A percentile compares a stretch with the other conserved stretches of the same genome.
These are phyloP conservation scores for Hypoxylon sp. DNA, from an alignment of 2,329 filamentous ascomycete species.

Conservation along the genomic window DNA sequence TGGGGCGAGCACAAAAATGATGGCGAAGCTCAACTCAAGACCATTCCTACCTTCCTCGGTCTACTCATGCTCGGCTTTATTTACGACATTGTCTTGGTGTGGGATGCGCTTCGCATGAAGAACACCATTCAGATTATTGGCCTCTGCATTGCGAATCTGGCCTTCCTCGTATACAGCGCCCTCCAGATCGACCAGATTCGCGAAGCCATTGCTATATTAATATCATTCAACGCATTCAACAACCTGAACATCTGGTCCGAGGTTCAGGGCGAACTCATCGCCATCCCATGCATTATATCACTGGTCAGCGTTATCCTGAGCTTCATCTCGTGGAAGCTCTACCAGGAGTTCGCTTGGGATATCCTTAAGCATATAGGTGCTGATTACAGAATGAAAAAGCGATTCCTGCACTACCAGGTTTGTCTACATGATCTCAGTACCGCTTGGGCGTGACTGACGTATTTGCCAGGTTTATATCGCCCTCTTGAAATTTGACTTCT, in stretches of 20 bases:
- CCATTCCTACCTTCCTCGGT: conserved; percentile 94
- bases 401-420: conserved; percentile 97
- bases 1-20: conserved; percentile 55
- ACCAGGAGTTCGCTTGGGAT: conserved; percentile 98
- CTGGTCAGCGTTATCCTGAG: conserved; percentile 78
- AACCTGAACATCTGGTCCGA: conserved; percentile 71
- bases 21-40: conserved; percentile 68
- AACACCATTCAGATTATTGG: conserved; percentile 99
- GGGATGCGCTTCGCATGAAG: conserved; percentile 92
- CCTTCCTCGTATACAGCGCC: conserved; percentile 90
- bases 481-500: conserved; percentile 98
- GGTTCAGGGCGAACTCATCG: conserved; percentile 81
- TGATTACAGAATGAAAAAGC: conserved; percentile 95
- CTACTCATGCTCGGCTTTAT: conserved; percentile 98
- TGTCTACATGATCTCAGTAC: conserved; percentile 38
- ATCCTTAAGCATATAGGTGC: conserved; percentile 99
- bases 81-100: conserved; percentile 89
- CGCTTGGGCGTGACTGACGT: conserved; percentile 38
- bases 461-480: conserved; percentile 88
- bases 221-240: conserved; percentile 58
- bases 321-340: conserved; percentile 91
- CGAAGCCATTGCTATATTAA: conserved; percentile 73
- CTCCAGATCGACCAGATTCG: conserved; percentile 93
- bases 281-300: conserved; percentile 86
- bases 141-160: conserved; percentile 90